Evolutionary conservation across 441 rosid genomes (phyloP), one percentile per base, ranked within the genome.

Genomic region (Manihot esculenta): DNA sequence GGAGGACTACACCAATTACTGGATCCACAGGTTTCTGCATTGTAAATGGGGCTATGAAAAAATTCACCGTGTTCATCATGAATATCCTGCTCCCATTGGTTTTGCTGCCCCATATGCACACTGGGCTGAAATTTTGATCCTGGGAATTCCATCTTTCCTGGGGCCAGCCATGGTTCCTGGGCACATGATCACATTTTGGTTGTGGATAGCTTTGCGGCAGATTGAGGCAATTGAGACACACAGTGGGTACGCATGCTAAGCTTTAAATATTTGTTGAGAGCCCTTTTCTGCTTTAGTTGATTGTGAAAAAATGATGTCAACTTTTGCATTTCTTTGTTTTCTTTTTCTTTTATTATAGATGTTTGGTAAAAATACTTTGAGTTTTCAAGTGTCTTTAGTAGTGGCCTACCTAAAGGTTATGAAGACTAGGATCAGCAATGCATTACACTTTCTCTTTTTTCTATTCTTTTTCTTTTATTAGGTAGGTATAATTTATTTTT

Each of bases 131-230:
- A 57, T 91, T 62, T 81, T 91, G 85, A 76, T 91, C 72, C 94
- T 93, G 18, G 98, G 97, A 54, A 88, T 93, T 65, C 97, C 98
- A 17, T 85, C 98, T 47, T 89, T 89, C 75, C 84, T 93, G 48
- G 98, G 98, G n/a, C 98, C 98, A 17, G 98, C 89, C 1, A 82
- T 94, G 57, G 97, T 26, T 82, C 97, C 97, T 26, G 93, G 99
- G 15, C 99, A 94, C 78, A 85, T 94, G 77, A 76, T 89, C 68
- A 89, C 94, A 9, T 85, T 87, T 71, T 94, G 99, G 97, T 61
- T 89, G 62, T 94, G 99, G 97, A 87, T 94, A 48, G 83, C 79
- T 78, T 82, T 89, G 69, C 86, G 97, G 74, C 94, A 92, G 86
- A 78, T 89, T 47, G 97, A 92, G 81, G 96, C 99, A 0, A 88